Evolutionary conservation across 2,329 filamentous ascomycete species (phyloP).

Genomic region (Colletotrichum agaves): DNA sequence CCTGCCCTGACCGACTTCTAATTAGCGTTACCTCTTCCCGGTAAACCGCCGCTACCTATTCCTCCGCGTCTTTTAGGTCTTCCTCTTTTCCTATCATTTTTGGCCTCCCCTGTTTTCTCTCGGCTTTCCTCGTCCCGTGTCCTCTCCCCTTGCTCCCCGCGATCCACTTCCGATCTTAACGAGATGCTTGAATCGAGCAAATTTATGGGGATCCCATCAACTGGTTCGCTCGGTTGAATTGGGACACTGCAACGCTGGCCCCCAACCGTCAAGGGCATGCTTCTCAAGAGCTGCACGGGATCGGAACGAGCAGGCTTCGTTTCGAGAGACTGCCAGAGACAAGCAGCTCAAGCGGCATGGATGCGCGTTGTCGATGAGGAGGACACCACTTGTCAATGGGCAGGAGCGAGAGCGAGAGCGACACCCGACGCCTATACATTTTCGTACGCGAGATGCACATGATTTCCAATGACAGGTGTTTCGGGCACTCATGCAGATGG

Average conservation of each 20-base stretch:
- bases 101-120: constrained; percentile 7
- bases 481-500: constrained; percentile 11
- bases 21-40: constrained; percentile 15
- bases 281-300: constrained; percentile 14
- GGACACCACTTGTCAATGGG: neutral
- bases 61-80: neutral
- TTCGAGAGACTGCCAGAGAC: constrained; percentile 1
- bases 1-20: neutral
- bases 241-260: constrained; percentile 16
- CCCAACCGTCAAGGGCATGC: neutral
- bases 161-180: constrained; percentile 37
- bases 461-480: neutral
- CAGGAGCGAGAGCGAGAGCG: neutral
- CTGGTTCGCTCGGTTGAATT: constrained; percentile 13
- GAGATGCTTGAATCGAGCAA: constrained; percentile 36
- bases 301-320: constrained; percentile 17
- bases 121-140: constrained; percentile 15
- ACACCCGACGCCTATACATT: neutral
- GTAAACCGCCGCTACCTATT: constrained; percentile 16
- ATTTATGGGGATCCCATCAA: constrained; percentile 24
- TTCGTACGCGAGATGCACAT: neutral
- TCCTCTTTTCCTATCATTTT: neutral
- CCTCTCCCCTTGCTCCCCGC: constrained; percentile 19
- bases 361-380: neutral
- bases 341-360: neutral